phyloP scores from a whole-genome alignment of 129 eudicot genomes.

The Centrapalus pauciflorus region DNA sequence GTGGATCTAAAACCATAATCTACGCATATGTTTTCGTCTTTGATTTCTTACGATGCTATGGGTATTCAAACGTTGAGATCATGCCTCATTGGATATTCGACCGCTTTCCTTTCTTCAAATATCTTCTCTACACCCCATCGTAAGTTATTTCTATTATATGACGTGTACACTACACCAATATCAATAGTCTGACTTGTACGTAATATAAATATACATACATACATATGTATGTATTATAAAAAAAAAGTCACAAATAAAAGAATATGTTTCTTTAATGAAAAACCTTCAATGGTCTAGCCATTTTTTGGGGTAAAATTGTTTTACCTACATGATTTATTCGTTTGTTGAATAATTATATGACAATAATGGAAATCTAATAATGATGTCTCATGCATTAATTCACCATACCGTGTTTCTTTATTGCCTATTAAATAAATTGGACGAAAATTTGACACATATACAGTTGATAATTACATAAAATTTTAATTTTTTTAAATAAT shows the following conservation, averaged over 20 bases:
- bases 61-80: conserved; percentile 69
- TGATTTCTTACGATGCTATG: conserved; percentile 72
- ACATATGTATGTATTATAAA: no score
- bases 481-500: no score
- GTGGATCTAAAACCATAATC: conserved; percentile 54
- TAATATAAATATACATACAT: no score
- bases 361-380: neutral
- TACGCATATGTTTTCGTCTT: conserved; percentile 58
- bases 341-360: neutral
- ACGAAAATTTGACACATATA: neutral
- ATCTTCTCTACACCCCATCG: conserved; percentile 75
- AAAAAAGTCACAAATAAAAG: no score
- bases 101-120: conserved; percentile 47
- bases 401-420: neutral
- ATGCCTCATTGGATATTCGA: conserved; percentile 63
- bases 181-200: no score
- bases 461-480: no score
- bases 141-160: conserved; percentile 33
- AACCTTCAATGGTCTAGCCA: no score
- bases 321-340: neutral
- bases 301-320: no score
- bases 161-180: no score
- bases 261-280: no score
- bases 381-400: neutral
- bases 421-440: no score